A percentile compares a stretch with the other conserved stretches of the same genome.
phyloP scores from a whole-genome alignment of 169 alveolate genomes.

The Plasmodium berghei region DNA sequence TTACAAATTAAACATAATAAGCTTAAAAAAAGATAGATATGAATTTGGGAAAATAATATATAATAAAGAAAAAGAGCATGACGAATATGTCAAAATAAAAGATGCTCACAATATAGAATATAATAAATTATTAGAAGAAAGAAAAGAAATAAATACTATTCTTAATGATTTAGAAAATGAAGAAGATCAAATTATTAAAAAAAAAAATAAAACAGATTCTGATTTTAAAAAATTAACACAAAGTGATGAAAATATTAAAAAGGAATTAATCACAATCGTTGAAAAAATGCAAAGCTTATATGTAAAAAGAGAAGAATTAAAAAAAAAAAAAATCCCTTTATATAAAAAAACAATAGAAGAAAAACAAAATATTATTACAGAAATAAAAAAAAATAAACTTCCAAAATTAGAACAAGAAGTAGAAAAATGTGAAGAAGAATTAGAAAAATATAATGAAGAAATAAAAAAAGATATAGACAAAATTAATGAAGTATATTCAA shows the following conservation, averaged over 20 bases:
- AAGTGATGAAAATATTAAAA: conserved; percentile 87
- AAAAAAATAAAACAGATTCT: conserved; percentile 79
- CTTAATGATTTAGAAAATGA: conserved; percentile 81
- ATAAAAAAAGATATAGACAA: conserved; percentile 77
- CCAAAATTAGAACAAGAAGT: conserved; percentile 79
- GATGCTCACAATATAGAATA: conserved; percentile 58
- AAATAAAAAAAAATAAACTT: conserved; percentile 76
- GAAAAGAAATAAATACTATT: conserved; percentile 78
- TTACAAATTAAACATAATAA: conserved; percentile 66
- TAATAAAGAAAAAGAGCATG: conserved; percentile 77
- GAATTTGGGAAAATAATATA: conserved; percentile 58
- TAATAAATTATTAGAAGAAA: conserved; percentile 78
- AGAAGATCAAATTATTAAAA: conserved; percentile 77
- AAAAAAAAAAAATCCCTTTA: conserved; percentile 74
- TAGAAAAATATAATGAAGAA: conserved; percentile 77
- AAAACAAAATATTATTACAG: conserved; percentile 74
- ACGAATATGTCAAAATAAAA: conserved; percentile 44
- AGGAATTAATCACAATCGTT: conserved; percentile 80
- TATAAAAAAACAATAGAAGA: conserved; percentile 78
- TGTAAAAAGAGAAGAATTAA: conserved; percentile 76
- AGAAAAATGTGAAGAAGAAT: conserved; percentile 81
- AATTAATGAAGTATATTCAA: conserved; percentile 76
- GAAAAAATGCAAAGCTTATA: conserved; percentile 82
- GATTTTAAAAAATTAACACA: conserved; percentile 81
- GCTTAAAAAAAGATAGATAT: conserved; percentile 78